Percentiles rank a stretch among this genome's conserved stretches.
Evolutionary conservation across 1,284 basidiomycete species (phyloP).

Genomic region (Leccinum variabile): DNA sequence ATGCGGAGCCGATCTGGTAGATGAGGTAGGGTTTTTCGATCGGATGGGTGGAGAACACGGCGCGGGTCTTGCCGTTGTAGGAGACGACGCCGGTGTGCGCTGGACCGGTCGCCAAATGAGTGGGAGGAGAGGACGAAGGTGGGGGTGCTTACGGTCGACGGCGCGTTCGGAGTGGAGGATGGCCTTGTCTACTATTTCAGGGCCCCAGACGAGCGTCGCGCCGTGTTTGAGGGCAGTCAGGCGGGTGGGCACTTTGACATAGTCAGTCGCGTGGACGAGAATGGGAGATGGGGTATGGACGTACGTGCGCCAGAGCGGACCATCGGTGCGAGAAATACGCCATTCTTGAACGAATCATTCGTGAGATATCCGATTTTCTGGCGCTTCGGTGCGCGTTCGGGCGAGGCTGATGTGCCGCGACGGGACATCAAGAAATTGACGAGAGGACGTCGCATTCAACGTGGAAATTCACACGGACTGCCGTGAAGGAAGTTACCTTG

Average conservation of each 20-base stretch:
- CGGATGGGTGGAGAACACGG: conserved; percentile 93
- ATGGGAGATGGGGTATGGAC: conserved; percentile 31
- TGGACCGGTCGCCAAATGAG: conserved; percentile 34
- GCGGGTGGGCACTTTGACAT: conserved; percentile 70
- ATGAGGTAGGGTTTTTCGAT: conserved; percentile 90
- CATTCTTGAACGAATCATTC: conserved; percentile 71
- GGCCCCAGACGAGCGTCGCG: conserved; percentile 94
- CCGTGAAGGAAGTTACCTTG: too few species aligned
- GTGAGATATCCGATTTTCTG: conserved; percentile 57
- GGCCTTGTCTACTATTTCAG: conserved; percentile 96
- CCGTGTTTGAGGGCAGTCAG: conserved; percentile 91
- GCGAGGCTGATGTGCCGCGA: conserved; percentile 52
- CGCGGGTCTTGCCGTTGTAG: conserved; percentile 78
- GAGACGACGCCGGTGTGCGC: conserved; percentile 88
- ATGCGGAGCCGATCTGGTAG: conserved; percentile 90
- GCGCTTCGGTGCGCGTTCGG: conserved; percentile 52
- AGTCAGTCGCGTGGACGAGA: conserved; percentile 1
- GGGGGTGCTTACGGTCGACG: conserved; percentile 71
- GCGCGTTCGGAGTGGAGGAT: conserved; percentile 83
- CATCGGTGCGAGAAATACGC: conserved; percentile 92
- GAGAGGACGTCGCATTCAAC: not conserved
- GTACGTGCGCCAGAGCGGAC: conserved; percentile 87
- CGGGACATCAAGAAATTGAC: conserved; percentile 45
- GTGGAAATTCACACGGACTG: not conserved
- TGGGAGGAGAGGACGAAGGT: not conserved